Percentiles rank a stretch among this genome's conserved stretches.
These are phyloP conservation scores for Pyrrhoderma noxium DNA, from an alignment of 1,284 basidiomycete genomes.

Conservation along the genomic window DNA sequence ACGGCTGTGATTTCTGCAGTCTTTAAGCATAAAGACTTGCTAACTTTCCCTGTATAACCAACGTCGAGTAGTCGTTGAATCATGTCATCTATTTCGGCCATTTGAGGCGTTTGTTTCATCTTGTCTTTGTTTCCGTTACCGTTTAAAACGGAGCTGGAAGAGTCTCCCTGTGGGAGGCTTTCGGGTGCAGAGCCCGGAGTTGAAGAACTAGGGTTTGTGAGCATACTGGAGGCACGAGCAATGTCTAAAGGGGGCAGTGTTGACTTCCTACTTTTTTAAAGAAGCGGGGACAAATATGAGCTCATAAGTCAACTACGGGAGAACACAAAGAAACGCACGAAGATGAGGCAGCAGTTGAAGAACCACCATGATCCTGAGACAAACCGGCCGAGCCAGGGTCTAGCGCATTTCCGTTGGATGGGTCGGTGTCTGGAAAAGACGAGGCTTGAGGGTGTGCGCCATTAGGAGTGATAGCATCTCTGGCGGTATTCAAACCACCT, in stretches of 20 bases:
- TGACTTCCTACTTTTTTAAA: slow-evolving; percentile 29
- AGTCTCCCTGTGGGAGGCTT: slow-evolving; percentile 33
- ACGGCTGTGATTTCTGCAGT: slow-evolving; percentile 94
- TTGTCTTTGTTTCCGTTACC: slow-evolving; percentile 49
- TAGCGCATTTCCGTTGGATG: too few species aligned
- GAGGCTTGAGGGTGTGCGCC: slow-evolving; percentile 17
- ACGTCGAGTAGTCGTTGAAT: slow-evolving; percentile 94
- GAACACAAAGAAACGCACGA: slow-evolving; percentile 18
- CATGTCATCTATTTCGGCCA: slow-evolving; percentile 97
- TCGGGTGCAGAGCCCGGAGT: slow-evolving; percentile 39
- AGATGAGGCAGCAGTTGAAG: neutral
- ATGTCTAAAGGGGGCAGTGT: slow-evolving; percentile 60
- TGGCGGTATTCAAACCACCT: slow-evolving; percentile 24
- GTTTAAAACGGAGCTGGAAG: slow-evolving; percentile 25
- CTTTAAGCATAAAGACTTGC: slow-evolving; percentile 94
- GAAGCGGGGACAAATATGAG: slow-evolving; percentile 12
- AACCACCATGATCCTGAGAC: neutral
- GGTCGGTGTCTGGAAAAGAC: too few species aligned
- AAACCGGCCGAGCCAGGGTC: too few species aligned
- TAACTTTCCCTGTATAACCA: slow-evolving; percentile 96
- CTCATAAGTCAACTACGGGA: slow-evolving; percentile 14
- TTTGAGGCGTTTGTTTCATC: slow-evolving; percentile 31
- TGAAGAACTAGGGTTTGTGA: slow-evolving; percentile 44
- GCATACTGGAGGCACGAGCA: slow-evolving; percentile 63
- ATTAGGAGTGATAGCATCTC: slow-evolving; percentile 31